Evolutionary conservation across 805 yeast genomes (phyloP).

Genomic region (Komagataella populi): DNA sequence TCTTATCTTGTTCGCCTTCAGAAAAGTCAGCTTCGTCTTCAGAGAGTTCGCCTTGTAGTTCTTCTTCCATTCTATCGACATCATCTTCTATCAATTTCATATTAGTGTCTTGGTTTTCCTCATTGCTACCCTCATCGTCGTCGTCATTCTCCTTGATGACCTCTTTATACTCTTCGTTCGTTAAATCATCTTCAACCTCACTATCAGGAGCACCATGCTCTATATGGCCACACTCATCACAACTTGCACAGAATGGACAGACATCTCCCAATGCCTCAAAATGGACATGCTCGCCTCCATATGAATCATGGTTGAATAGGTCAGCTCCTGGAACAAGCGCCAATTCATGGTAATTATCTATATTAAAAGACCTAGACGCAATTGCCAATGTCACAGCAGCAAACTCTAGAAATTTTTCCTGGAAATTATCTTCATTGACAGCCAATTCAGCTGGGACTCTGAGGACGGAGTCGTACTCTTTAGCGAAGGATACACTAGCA

Average conservation of each 20-base stretch:
- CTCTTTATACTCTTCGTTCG: conserved; percentile 9
- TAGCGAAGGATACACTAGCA: conserved; percentile 28
- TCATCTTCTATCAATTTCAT: conserved; percentile 18
- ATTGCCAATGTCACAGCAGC: conserved; percentile 46
- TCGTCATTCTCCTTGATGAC: conserved; percentile 6
- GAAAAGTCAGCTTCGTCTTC: conserved; percentile 8
- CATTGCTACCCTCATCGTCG: conserved; percentile 1
- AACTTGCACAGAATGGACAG: conserved; percentile 18
- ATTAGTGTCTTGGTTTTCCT: conserved; percentile 1
- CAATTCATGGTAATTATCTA: conserved; percentile 62
- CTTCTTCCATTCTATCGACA: conserved; percentile 16
- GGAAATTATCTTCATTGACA: conserved; percentile 7
- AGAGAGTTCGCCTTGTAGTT: conserved; percentile 8
- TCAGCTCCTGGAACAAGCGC: conserved; percentile 89
- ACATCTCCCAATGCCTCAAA: conserved; percentile 38
- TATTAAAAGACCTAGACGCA: conserved; percentile 68
- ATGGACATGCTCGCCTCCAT: conserved; percentile 46
- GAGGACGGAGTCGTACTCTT: conserved; percentile 13
- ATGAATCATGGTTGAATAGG: conserved; percentile 59
- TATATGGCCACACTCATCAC: conserved; percentile 17
- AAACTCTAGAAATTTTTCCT: conserved; percentile 27
- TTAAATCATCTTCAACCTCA: conserved; percentile 14
- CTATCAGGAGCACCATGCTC: conserved; percentile 15
- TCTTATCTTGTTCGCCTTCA: conserved; percentile 6
- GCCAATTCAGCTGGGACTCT: conserved; percentile 23